Conservation (phyloP, 2,329 filamentous ascomycete genomes). For the Pyrenochaeta sp. region DNA sequence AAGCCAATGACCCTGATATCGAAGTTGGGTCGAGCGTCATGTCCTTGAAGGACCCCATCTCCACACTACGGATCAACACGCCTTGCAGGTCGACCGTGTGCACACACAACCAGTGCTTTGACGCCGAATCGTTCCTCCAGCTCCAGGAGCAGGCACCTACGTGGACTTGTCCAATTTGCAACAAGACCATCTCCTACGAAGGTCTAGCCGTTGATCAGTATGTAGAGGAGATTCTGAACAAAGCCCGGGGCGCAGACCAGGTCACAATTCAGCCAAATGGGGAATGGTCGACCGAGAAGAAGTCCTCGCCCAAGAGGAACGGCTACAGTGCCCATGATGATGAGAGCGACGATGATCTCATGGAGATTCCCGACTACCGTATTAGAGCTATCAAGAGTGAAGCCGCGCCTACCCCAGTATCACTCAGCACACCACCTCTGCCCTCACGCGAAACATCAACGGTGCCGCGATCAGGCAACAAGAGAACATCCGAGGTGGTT, state of each 20-base stretch:
- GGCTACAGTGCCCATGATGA: constrained; percentile 50
- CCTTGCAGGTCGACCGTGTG: constrained; percentile 84
- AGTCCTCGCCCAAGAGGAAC: constrained; percentile 48
- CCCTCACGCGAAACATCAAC: constrained; percentile 54
- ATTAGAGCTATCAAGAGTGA: constrained; percentile 53
- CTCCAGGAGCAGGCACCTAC: constrained; percentile 95
- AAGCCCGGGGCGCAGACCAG: constrained; percentile 78
- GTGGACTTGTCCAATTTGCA: constrained; percentile 96
- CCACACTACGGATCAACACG: constrained; percentile 79
- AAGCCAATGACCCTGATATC: constrained; percentile 87
- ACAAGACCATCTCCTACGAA: constrained; percentile 81
- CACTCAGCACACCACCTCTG: constrained; percentile 55
- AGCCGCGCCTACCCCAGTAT: constrained; percentile 45
- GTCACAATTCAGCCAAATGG: constrained; percentile 91
- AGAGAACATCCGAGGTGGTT: constrained; percentile 58
- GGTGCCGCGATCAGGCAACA: constrained; percentile 48
- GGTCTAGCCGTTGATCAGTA: constrained; percentile 90
- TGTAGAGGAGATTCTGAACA: constrained; percentile 83
- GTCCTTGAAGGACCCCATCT: constrained; percentile 91
- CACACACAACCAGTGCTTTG: constrained; percentile 93
- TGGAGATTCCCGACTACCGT: constrained; percentile 54
- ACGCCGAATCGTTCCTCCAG: constrained; percentile 89
- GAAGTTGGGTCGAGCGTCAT: constrained; percentile 87
- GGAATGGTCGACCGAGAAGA: constrained; percentile 69
- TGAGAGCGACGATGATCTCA: constrained; percentile 55